Evolutionary conservation across 345 rosid genomes (phyloP), one percentile per base, ranked within the genome.

Genomic region (Gossypium ekmanianum): DNA sequence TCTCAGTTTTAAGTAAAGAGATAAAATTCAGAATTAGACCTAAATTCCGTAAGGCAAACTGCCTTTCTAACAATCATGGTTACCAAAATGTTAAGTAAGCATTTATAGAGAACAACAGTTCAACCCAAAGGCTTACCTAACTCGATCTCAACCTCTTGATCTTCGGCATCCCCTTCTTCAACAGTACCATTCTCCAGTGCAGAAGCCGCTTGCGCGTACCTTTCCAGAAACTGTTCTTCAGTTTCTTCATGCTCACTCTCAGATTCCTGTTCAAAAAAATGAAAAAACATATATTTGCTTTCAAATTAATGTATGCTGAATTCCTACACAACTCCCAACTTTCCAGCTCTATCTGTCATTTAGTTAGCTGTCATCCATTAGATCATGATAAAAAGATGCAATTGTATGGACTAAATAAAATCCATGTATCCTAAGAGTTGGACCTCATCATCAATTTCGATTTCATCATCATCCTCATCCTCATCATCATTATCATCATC

Each of bases 221-320:
- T 89, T 81, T 91, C 92, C 51, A 93, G 80, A 80, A 91, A 90
- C 76, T 93, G 89, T 82, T 90, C 92, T 75, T 91, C 89, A 3
- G 97, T 93, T 93, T 91, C 98, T 79, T 89, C 97, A 72, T 62
- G 82, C 57, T 91, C 94, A 43, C 76, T 87, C 84, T 88, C 94
- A 1, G 97, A 93, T 73, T 93, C 97, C 98, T 93, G 81, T 73
- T 48, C 76, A 16, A 81, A 13, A 73, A 65, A 39, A 9, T 3
- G 4, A 48, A 17, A 58, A 17, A 51, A 4, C 18, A 27, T 10
- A 69, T 52, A 29, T 10, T 20, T 9, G 24, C 58, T 50, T 27
- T 9, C 59, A 16, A 9, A 51, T 12, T 10, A 48, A 47, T 47
- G 71, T 7, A 67, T 22, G n/a, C 68, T 52, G 2, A 48, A 76